Evolutionary conservation across 345 rosid species (phyloP).

Genomic region (Punica granatum): DNA sequence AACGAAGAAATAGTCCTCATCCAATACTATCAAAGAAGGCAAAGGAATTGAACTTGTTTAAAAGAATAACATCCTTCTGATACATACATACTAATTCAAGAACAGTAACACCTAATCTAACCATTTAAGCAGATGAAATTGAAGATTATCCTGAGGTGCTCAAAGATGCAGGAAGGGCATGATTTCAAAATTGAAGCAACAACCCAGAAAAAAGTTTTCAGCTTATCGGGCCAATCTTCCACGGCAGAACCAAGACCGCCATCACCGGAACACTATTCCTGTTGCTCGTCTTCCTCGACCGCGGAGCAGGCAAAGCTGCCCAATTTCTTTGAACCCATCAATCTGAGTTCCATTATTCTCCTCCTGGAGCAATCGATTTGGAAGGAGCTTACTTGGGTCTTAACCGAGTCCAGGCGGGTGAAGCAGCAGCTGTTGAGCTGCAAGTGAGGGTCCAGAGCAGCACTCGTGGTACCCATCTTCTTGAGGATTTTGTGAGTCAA

Average conservation of each 20-base stretch:
- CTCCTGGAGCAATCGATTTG: slow-evolving; percentile 16
- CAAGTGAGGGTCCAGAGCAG: slow-evolving; percentile 50
- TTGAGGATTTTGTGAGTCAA: neutral
- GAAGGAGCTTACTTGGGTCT: slow-evolving; percentile 11
- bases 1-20: neutral
- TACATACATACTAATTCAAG: no score
- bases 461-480: slow-evolving; percentile 55
- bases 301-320: slow-evolving; percentile 33
- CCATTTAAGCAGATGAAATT: neutral
- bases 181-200: neutral
- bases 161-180: neutral
- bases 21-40: neutral
- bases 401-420: slow-evolving; percentile 20
- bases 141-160: neutral
- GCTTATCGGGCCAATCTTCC: slow-evolving; percentile 62
- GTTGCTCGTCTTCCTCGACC: slow-evolving; percentile 37
- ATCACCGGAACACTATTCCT: slow-evolving; percentile 20
- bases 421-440: slow-evolving; percentile 37
- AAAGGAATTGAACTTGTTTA: neutral
- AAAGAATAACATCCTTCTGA: no score
- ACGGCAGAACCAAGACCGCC: slow-evolving; percentile 35
- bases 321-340: slow-evolving; percentile 20
- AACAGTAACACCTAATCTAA: no score
- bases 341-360: slow-evolving; percentile 21
- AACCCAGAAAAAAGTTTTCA: neutral